phyloP scores from a whole-genome alignment of 78 protist genomes.

The Dictyostelium purpureum region DNA sequence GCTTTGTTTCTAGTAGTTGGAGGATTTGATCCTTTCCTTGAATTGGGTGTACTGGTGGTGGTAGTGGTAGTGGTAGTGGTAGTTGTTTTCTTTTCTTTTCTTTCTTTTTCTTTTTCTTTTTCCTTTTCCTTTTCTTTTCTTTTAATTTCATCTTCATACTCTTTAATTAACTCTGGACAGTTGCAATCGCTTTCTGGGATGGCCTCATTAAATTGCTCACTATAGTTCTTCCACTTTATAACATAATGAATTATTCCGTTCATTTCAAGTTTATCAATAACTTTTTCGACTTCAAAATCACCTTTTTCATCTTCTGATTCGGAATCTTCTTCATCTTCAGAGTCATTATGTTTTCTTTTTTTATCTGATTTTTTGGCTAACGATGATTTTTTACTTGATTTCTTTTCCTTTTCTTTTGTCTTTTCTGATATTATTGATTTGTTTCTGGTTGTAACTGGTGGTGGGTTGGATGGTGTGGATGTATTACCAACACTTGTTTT shows the following conservation, averaged over 20 bases:
- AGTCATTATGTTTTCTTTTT: not conserved
- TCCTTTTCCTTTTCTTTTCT: not conserved
- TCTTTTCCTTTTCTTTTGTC: not conserved
- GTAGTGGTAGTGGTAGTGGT: not conserved
- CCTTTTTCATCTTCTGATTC: not conserved
- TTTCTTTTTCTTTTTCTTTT: not conserved
- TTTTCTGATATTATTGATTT: not conserved
- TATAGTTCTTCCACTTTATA: slow-evolving; percentile 31
- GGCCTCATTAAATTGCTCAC: not conserved
- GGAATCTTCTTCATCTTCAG: not conserved
- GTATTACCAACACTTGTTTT: not conserved
- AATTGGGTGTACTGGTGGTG: not conserved
- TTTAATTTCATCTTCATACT: not conserved
- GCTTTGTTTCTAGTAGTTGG: too few species aligned
- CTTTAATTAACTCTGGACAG: slow-evolving; percentile 8
- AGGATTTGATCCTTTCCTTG: not conserved
- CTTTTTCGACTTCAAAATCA: slow-evolving; percentile 20
- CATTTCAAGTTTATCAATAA: not conserved
- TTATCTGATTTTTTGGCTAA: not conserved
- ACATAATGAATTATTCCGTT: not conserved
- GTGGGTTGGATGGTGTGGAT: not conserved
- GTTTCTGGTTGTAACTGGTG: not conserved
- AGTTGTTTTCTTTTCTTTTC: not conserved
- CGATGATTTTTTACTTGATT: not conserved
- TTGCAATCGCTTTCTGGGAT: not conserved